Evolutionary conservation across 768 basidiomycete genomes (phyloP).

Genomic region (Collybia mongolica): DNA sequence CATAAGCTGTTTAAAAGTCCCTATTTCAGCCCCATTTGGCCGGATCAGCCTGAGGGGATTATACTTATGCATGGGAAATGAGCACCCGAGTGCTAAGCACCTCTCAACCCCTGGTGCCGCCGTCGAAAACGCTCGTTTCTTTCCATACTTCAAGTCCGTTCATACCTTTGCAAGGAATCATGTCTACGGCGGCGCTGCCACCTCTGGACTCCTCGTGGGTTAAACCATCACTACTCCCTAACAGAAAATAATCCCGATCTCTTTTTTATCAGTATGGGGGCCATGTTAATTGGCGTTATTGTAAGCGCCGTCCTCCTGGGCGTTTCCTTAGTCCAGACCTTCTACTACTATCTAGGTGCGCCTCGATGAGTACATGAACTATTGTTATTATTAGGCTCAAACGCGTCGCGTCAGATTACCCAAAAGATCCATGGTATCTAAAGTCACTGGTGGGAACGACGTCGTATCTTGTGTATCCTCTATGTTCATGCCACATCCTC

Average conservation of each 20-base stretch:
- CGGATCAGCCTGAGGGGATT: not conserved
- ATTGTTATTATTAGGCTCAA: not conserved
- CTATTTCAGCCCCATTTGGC: no score
- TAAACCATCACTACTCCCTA: not conserved
- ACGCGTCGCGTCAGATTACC: not conserved
- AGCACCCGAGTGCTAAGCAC: not conserved
- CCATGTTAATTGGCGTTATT: conserved; percentile 16
- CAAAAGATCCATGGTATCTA: not conserved
- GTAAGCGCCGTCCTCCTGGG: conserved; percentile 18
- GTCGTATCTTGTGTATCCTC: not conserved
- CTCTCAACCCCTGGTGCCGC: not conserved
- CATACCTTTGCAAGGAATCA: not conserved
- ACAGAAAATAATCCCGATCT: not conserved
- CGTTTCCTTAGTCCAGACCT: conserved; percentile 18
- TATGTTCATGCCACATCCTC: not conserved
- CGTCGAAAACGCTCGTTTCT: not conserved
- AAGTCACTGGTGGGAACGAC: not conserved
- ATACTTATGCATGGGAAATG: conserved; percentile 1
- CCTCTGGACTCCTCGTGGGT: conserved; percentile 13
- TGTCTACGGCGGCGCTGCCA: conserved; percentile 5
- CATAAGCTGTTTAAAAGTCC: no score
- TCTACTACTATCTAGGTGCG: conserved; percentile 12
- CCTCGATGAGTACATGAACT: no score
- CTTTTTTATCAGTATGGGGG: conserved; percentile 15
- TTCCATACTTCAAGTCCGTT: not conserved